Evolutionary conservation across 495 filamentous ascomycete genomes (phyloP).

Genomic region (Aspergillus ellipticus): DNA sequence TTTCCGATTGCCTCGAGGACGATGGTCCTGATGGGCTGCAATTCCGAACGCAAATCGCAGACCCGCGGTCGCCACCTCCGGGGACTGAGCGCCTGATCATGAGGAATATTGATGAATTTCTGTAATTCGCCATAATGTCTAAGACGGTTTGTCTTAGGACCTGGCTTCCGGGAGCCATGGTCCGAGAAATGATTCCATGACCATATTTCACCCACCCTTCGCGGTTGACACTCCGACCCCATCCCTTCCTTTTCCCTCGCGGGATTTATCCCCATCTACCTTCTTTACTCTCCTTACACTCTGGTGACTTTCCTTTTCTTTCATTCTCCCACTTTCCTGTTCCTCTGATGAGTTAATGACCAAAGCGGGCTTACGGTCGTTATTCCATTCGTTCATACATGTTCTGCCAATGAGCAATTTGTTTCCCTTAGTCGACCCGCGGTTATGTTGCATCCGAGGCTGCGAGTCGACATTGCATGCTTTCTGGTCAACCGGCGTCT

Average conservation of each 20-base stretch:
- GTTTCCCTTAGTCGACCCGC: constrained; percentile 7
- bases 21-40: constrained; percentile 21
- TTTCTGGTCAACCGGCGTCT: constrained; percentile 22
- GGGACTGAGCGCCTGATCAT: constrained; percentile 47
- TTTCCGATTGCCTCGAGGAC: constrained; percentile 34
- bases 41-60: constrained; percentile 32
- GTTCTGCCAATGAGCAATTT: background rate
- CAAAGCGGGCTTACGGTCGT: constrained; percentile 49
- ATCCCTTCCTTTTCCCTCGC: constrained; percentile 15
- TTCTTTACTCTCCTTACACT: constrained; percentile 10
- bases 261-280: background rate
- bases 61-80: constrained; percentile 48
- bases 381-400: constrained; percentile 22
- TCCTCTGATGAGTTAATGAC: constrained; percentile 34
- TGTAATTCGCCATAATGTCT: constrained; percentile 29
- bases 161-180: background rate
- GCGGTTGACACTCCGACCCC: background rate
- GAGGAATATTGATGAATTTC: constrained; percentile 53
- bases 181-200: constrained; percentile 36
- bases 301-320: constrained; percentile 16
- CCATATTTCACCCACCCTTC: constrained; percentile 15
- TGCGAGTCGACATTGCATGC: constrained; percentile 17
- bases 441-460: constrained; percentile 10
- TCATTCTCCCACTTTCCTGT: no score
- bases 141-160: background rate